Evolutionary conservation across 495 filamentous ascomycete genomes (phyloP).

Genomic region (Evansstolkia leycettana): DNA sequence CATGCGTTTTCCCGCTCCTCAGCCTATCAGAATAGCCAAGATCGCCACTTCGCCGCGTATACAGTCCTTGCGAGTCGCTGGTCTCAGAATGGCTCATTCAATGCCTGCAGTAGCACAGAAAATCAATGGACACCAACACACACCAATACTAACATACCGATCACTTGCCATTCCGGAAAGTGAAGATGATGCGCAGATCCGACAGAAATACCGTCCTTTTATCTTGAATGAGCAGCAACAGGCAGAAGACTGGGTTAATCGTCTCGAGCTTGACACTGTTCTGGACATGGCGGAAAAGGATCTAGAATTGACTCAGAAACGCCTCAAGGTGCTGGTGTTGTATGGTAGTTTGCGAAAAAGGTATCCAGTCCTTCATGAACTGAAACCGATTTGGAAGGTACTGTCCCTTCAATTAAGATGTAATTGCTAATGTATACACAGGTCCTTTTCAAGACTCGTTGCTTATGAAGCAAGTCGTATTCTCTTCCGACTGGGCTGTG

Average conservation of each 20-base stretch:
- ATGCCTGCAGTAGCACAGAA: too few relatives aligned
- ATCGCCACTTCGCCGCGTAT: too few relatives aligned
- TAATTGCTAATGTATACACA: too few relatives aligned
- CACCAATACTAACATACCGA: too few relatives aligned
- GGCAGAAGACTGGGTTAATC: slow-evolving; percentile 40
- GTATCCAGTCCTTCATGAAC: background rate
- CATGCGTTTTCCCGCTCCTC: too few relatives aligned
- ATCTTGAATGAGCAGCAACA: slow-evolving; percentile 24
- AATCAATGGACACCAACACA: too few relatives aligned
- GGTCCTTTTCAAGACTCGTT: slow-evolving; percentile 48
- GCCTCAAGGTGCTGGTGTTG: slow-evolving; percentile 51
- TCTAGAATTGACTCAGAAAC: slow-evolving; percentile 23
- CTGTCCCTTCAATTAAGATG: too few relatives aligned
- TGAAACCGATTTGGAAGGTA: too few relatives aligned
- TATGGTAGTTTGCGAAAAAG: slow-evolving; percentile 49
- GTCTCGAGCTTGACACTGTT: slow-evolving; percentile 44
- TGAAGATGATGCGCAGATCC: slow-evolving; percentile 35
- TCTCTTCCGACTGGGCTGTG: slow-evolving; percentile 53
- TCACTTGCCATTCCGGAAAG: slow-evolving; percentile 28
- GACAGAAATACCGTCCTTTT: slow-evolving; percentile 47
- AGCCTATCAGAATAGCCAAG: too few relatives aligned
- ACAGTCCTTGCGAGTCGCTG: too few relatives aligned
- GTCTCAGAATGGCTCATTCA: too few relatives aligned
- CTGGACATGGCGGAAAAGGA: slow-evolving; percentile 38
- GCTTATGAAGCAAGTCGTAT: slow-evolving; percentile 50